phyloP scores from a whole-genome alignment of 2,329 filamentous ascomycete genomes.

The Aureobasidium sp. region DNA sequence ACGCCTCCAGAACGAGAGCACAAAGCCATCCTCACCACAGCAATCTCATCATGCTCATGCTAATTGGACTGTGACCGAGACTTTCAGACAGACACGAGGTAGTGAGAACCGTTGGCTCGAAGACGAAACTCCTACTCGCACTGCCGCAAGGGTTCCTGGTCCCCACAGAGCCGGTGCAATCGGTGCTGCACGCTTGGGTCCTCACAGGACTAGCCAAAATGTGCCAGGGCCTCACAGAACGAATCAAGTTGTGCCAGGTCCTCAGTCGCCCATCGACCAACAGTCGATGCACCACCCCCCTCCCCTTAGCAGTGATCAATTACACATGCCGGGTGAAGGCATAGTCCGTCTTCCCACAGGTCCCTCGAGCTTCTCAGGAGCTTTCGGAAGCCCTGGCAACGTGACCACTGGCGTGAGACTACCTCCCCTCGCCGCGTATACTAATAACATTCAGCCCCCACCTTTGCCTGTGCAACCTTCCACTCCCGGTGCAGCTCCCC shows the following conservation, averaged over 20 bases:
- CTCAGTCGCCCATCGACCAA: conserved; percentile 26
- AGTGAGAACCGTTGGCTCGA: conserved; percentile 23
- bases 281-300: conserved; percentile 24
- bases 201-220: background rate
- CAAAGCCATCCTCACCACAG: background rate
- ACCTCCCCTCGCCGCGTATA: conserved; percentile 19
- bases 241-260: background rate
- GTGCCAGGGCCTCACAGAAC: background rate
- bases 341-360: conserved; percentile 28
- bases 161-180: conserved; percentile 7
- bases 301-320: conserved; percentile 20
- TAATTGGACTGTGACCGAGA: conserved; percentile 24
- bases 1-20: background rate
- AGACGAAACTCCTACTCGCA: conserved; percentile 20
- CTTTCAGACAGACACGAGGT: conserved; percentile 30
- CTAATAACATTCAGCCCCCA: conserved; percentile 18
- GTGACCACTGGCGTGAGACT: conserved; percentile 19
- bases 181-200: background rate
- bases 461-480: conserved; percentile 4
- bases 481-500: background rate
- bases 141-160: background rate
- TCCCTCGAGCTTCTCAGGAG: conserved; percentile 5
- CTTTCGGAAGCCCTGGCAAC: background rate
- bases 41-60: background rate
- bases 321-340: conserved; percentile 21